Evolutionary conservation across 2,329 filamentous ascomycete species (phyloP).

Genomic region (Thielaviopsis euricoi): DNA sequence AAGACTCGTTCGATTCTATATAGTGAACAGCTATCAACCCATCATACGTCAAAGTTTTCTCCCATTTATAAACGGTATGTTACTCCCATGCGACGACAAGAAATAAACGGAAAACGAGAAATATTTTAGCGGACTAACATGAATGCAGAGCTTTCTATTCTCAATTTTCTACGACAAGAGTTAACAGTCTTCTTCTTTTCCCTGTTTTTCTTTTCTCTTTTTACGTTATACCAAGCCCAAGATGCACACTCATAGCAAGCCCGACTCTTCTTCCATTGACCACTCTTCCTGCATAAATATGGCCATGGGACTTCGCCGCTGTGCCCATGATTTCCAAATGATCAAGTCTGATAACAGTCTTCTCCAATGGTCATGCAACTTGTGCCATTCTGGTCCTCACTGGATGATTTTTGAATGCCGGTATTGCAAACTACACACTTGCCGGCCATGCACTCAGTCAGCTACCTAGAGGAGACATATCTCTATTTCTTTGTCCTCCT

Average conservation of each 20-base stretch:
- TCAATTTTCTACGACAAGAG: no score
- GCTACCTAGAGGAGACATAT: not conserved
- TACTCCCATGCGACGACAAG: no score
- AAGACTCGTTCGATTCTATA: no score
- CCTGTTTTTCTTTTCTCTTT: no score
- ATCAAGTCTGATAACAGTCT: constrained; percentile 51
- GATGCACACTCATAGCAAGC: not conserved
- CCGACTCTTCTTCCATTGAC: not conserved
- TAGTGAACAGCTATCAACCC: no score
- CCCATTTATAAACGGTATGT: no score
- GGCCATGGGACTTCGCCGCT: constrained; percentile 21
- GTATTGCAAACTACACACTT: constrained; percentile 51
- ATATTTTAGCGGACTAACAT: no score
- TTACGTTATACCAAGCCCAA: not conserved
- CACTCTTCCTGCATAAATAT: constrained; percentile 1
- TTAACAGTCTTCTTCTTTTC: no score
- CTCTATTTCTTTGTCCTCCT: not conserved
- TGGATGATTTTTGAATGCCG: constrained; percentile 55
- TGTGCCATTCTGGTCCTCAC: constrained; percentile 47
- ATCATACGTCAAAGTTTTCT: no score
- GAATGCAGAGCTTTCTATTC: no score
- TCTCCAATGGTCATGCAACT: constrained; percentile 48
- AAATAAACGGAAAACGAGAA: no score
- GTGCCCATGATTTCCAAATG: constrained; percentile 46
- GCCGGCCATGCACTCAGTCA: constrained; percentile 30